A percentile compares a stretch with the other conserved stretches of the same genome.
phyloP scores from a whole-genome alignment of 257 asterid species.

The Solanum sejunctum region DNA sequence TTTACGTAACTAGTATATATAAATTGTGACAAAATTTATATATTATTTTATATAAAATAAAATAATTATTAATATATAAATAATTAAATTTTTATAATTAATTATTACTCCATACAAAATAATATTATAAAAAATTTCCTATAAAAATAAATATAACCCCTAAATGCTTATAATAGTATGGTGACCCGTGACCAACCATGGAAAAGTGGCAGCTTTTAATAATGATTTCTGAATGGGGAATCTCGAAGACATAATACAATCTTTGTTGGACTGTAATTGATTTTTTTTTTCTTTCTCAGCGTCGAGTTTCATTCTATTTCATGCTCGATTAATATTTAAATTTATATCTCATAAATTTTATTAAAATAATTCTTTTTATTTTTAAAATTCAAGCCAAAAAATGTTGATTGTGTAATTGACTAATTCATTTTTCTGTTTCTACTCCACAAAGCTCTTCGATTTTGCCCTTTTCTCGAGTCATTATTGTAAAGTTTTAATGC shows the following conservation, averaged over 20 bases:
- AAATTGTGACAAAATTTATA: accelerated
- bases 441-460: not conserved
- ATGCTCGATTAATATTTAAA: not conserved
- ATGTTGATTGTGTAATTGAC: not conserved
- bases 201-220: not conserved
- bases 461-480: not conserved
- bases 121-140: too few relatives aligned
- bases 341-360: too few relatives aligned
- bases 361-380: too few relatives aligned
- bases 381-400: too few relatives aligned
- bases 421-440: not conserved
- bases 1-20: not conserved
- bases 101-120: too few relatives aligned
- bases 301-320: too few relatives aligned
- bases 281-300: too few relatives aligned
- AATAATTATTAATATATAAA: accelerated
- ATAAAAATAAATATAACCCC: too few relatives aligned
- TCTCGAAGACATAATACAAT: not conserved
- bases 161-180: not conserved
- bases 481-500: not conserved
- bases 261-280: not conserved
- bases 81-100: too few relatives aligned
- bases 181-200: not conserved
- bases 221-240: not conserved
- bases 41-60: not conserved